phyloP scores from a whole-genome alignment of 2,329 filamentous ascomycete species.

The Metarhizium sp. region DNA sequence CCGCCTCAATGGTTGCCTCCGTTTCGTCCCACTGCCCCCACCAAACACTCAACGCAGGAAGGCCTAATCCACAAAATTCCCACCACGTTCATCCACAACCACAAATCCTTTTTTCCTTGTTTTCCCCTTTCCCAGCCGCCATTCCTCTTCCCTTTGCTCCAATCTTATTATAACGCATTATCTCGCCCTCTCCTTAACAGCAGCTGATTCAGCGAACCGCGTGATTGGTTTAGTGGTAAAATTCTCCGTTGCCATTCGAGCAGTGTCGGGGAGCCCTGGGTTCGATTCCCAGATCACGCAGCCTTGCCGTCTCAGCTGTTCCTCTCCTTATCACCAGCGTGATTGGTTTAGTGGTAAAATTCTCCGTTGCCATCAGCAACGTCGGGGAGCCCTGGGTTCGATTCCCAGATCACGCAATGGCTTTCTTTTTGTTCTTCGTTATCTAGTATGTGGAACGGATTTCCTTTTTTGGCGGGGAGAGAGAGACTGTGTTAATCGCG shows the following conservation, averaged over 20 bases:
- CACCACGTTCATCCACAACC: too few relatives aligned
- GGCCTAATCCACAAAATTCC: too few relatives aligned
- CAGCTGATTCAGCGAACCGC: not conserved
- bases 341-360: conserved; percentile 21
- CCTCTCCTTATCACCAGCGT: not conserved
- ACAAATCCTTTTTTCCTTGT: too few relatives aligned
- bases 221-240: conserved; percentile 19
- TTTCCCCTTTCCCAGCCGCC: too few relatives aligned
- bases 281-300: conserved; percentile 24
- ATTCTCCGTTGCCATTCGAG: conserved; percentile 19
- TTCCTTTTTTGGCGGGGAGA: too few relatives aligned
- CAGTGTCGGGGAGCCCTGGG: conserved; percentile 23
- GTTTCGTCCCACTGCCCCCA: too few relatives aligned
- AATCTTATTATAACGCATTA: not conserved
- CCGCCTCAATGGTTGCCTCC: too few relatives aligned
- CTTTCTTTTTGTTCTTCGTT: not conserved
- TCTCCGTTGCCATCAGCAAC: conserved; percentile 19
- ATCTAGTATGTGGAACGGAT: too few relatives aligned
- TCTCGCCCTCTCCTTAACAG: not conserved
- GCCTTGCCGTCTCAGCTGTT: too few relatives aligned
- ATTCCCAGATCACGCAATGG: conserved; percentile 21
- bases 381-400: conserved; percentile 24
- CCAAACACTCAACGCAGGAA: too few relatives aligned
- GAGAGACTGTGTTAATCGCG: too few relatives aligned
- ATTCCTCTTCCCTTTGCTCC: not conserved